Conservation (phyloP, 2,329 filamentous ascomycete species). For the Paraconiothyrium sp. region DNA sequence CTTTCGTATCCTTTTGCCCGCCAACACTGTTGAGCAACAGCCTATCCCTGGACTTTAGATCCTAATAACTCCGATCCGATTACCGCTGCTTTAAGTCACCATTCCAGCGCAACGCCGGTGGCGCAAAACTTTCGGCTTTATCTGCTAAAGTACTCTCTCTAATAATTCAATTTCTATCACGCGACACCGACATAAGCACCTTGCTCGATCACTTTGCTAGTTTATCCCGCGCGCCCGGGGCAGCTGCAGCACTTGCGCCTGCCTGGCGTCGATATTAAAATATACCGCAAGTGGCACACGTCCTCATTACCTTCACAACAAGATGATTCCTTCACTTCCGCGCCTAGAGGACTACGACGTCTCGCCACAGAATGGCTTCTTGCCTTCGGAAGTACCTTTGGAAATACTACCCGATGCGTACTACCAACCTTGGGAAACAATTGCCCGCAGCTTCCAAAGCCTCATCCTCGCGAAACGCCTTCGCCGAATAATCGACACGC, state of each 20-base stretch:
- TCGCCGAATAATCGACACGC: slow-evolving; percentile 77
- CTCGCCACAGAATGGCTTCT: slow-evolving; percentile 83
- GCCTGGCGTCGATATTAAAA: background rate
- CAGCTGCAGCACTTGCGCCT: background rate
- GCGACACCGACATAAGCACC: slow-evolving; percentile 18
- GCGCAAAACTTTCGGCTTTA: slow-evolving; percentile 14
- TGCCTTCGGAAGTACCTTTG: slow-evolving; percentile 82
- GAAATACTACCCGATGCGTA: slow-evolving; percentile 85
- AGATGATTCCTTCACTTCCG: slow-evolving; percentile 56
- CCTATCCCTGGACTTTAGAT: background rate
- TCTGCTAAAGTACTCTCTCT: slow-evolving; percentile 1
- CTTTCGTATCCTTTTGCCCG: slow-evolving; percentile 20
- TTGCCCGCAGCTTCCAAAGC: slow-evolving; percentile 85
- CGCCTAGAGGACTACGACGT: slow-evolving; percentile 79
- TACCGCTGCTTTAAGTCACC: background rate
- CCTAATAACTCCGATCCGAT: background rate
- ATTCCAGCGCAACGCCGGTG: slow-evolving; percentile 9
- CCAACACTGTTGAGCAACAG: slow-evolving; percentile 12
- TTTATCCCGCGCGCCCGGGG: background rate
- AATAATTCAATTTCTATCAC: slow-evolving; percentile 7
- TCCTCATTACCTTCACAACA: slow-evolving; percentile 12
- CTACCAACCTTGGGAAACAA: slow-evolving; percentile 93
- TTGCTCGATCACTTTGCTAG: slow-evolving; percentile 2
- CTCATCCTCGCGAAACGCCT: slow-evolving; percentile 86
- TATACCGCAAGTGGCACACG: slow-evolving; percentile 2